Evolutionary conservation across 2,329 filamentous ascomycete species (phyloP), one percentile per base, ranked within the genome.

Genomic region (Leptographium radiaticola): DNA sequence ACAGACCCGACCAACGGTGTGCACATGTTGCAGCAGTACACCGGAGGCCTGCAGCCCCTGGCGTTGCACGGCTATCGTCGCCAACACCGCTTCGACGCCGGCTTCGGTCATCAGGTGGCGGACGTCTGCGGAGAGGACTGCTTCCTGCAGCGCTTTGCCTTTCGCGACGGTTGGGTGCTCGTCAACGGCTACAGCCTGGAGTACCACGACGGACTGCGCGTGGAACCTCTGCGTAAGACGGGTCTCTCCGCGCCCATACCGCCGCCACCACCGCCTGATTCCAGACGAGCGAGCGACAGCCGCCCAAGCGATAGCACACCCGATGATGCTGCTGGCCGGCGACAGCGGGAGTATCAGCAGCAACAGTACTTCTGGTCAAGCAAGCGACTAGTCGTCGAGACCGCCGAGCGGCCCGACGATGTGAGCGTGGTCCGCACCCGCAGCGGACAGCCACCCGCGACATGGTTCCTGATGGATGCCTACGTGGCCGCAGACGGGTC

Each of bases 61-160:
- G 59, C 68, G 0, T 62, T 75, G 43, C 71, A 71, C 54, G 68
- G 69, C 55, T 67, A 67, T 53, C 62, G 63, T 16, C 62, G 67
- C 25, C 66, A 68, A 10, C 69, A 74, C 57, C 60, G 61, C 1
- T 64, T 74, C 42, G 66, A 68, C 18, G 64, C 70, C n/a, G 67
- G 66, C 57, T 64, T 66, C 49, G 71, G 70, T 1, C 71, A 74
- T 57, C 61, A 70, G 12, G 67, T 75, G 18, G 64, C 71, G 0
- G 67, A 69, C 31, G 61, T 67, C 10, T 74, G 72, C 58, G 72
- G 73, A 20, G 71, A 74, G 52, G 63, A 66, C 12, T 74, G 72
- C 58, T 75, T 74, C 60, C 66, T 75, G 57, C 71, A 74, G 59
- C 68, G 71, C 8, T 75, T 72, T 56, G 60, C 65, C 36, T 75